phyloP scores from a whole-genome alignment of 1,284 basidiomycete species.

The Cryptococcus sp. region DNA sequence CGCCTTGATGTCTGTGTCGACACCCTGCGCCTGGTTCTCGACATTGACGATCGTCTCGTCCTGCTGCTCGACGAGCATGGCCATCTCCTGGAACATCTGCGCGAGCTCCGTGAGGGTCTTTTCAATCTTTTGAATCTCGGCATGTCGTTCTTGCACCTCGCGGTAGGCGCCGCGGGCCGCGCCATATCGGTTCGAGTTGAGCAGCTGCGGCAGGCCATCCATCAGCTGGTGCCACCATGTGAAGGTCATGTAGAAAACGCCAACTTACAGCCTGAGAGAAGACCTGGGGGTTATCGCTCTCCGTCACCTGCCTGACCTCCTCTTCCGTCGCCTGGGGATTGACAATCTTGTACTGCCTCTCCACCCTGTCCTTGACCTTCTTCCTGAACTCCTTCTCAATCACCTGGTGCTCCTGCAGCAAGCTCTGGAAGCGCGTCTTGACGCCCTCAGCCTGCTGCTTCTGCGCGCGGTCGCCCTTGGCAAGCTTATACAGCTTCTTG shows the following conservation, averaged over 20 bases:
- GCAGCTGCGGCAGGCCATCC: slow-evolving; percentile 56
- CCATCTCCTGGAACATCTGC: slow-evolving; percentile 87
- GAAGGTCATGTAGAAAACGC: neutral
- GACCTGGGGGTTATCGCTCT: slow-evolving; percentile 74
- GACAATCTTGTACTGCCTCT: slow-evolving; percentile 94
- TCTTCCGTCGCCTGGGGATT: slow-evolving; percentile 85
- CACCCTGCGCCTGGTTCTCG: slow-evolving; percentile 60
- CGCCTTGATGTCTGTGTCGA: slow-evolving; percentile 64
- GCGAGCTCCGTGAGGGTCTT: slow-evolving; percentile 81
- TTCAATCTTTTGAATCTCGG: slow-evolving; percentile 84
- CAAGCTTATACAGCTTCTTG: slow-evolving; percentile 70
- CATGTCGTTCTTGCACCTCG: slow-evolving; percentile 87
- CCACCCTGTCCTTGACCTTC: slow-evolving; percentile 91
- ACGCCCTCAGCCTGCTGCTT: slow-evolving; percentile 69
- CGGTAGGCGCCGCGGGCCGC: slow-evolving; percentile 78
- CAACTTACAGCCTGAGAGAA: slow-evolving; percentile 78
- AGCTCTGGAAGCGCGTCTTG: slow-evolving; percentile 51
- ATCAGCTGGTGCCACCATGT: neutral
- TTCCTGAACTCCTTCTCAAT: slow-evolving; percentile 90
- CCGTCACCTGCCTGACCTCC: slow-evolving; percentile 73
- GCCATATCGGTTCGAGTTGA: slow-evolving; percentile 76
- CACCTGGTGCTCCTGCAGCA: slow-evolving; percentile 63
- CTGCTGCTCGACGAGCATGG: slow-evolving; percentile 71
- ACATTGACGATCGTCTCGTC: slow-evolving; percentile 67
- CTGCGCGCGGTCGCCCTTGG: slow-evolving; percentile 73